Base-by-base conservation (phyloP, 1,284 basidiomycete genomes). In the Boletellus sp. region DNA sequence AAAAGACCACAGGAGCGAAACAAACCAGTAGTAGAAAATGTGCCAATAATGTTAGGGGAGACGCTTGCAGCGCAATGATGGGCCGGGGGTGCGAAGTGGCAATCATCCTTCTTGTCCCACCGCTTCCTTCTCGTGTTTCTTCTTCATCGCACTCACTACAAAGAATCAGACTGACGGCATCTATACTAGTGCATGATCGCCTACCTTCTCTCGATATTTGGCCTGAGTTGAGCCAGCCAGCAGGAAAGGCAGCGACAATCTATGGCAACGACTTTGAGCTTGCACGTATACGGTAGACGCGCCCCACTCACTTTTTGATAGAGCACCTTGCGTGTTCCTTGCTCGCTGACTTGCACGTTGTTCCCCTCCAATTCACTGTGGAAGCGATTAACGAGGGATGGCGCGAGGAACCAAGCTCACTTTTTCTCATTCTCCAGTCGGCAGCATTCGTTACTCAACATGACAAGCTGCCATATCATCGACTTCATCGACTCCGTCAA, bases 381-480 rank as follows among this genome's bases (percentile, higher is more conserved):
- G 35, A 52, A 19, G 47, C 33, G 8, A 30, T 40, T 38, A 56
- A 13, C 18, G 21, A 32, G 16, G 37, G 18, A 51, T 24, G 22
- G 40, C 47, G 18, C n/a, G 47, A 12, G 12, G 32, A 11, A 32
- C 22, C 3, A 30, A 26, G 78, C 86, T 30, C 63, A 90, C 87
- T 89, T 88, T 70, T 89, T 90, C 79, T 90, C 86, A 62, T 91
- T 90, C 72, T 89, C 87, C 66, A 91, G 70, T 59, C 86, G 71
- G 69, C 85, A 88, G 51, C 82, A 82, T 71, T 91, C 89, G 61
- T 91, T 91, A 65, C 86, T 89, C 54, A 91, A 65, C 61, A 83
- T 74, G 40, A 91, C 89, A 8, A 91, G 73, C 68, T 86, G 80
- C 89, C 89, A 91, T 57, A 90, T 80, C 44, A 82, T 79, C 28